Percentiles rank a stretch among this genome's conserved stretches.
Evolutionary conservation across 768 basidiomycete species (phyloP).

Genomic region (Rhodotorula graminis): DNA sequence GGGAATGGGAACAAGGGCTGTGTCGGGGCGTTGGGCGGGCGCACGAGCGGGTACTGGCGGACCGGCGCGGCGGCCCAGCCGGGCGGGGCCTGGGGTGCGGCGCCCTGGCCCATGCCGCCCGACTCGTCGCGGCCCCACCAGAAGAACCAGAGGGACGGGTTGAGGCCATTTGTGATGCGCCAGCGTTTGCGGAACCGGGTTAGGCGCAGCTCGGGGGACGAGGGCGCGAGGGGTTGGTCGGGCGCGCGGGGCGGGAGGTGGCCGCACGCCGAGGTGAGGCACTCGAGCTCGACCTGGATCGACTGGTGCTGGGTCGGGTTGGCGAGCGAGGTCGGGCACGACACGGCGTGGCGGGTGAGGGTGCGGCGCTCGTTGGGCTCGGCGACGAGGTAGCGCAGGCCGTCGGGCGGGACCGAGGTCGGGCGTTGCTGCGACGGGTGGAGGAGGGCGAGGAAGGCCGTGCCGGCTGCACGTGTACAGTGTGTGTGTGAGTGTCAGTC

Average conservation of each 20-base stretch:
- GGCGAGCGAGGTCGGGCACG: conserved; percentile 1
- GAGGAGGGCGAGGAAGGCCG: conserved; percentile 32
- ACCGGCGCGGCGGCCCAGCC: conserved; percentile 36
- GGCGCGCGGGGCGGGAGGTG: conserved; percentile 30
- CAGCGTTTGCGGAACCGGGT: conserved; percentile 37
- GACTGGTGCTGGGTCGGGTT: conserved; percentile 2
- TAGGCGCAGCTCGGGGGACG: conserved; percentile 32
- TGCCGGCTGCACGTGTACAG: conserved; percentile 36
- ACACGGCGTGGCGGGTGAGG: conserved; percentile 16
- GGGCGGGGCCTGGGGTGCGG: conserved; percentile 7
- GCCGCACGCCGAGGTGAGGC: conserved; percentile 27
- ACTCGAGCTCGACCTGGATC: conserved; percentile 34
- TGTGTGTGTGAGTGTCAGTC: neutral
- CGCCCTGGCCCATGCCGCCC: conserved; percentile 14
- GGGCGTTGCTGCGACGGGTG: conserved; percentile 9
- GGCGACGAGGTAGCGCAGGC: conserved; percentile 34
- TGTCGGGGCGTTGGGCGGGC: conserved; percentile 14
- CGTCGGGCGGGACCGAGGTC: conserved; percentile 29
- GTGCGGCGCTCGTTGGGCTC: conserved; percentile 17
- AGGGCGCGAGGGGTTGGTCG: conserved; percentile 16
- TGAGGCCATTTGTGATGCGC: conserved; percentile 26
- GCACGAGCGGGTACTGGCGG: conserved; percentile 31
- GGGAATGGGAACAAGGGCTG: conserved; percentile 26
- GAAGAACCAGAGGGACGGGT: conserved; percentile 34
- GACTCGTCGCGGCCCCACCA: conserved; percentile 37